A percentile compares a stretch with the other conserved stretches of the same genome.
Conservation (phyloP, 768 basidiomycete species). For the Leccinum longicurvipes region DNA sequence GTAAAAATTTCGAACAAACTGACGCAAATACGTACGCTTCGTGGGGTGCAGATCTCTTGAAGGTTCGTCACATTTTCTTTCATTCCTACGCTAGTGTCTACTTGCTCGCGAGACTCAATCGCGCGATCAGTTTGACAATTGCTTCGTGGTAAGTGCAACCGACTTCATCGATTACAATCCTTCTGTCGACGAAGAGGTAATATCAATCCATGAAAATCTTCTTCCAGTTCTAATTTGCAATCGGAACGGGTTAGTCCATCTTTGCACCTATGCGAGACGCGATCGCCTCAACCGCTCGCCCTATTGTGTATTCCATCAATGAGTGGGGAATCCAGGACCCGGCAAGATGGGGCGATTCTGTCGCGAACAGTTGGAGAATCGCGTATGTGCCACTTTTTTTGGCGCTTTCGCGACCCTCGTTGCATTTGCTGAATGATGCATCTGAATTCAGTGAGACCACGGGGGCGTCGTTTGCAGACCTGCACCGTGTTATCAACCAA, state of each 20-base stretch:
- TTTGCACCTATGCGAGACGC: conserved; percentile 7
- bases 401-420: neutral
- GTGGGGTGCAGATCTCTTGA: conserved; percentile 12
- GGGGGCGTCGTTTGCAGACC: conserved; percentile 10
- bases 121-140: conserved; percentile 7
- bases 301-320: conserved; percentile 48
- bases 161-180: conserved; percentile 6
- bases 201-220: neutral
- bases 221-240: neutral
- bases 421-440: neutral
- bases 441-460: conserved; percentile 1
- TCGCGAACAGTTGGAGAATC: conserved; percentile 52
- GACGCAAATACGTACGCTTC: conserved; percentile 5
- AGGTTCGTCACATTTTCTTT: neutral
- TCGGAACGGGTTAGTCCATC: neutral
- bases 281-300: neutral
- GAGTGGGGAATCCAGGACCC: conserved; percentile 52
- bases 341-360: conserved; percentile 41
- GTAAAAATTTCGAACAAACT: conserved; percentile 6
- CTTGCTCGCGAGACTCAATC: neutral
- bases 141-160: conserved; percentile 1
- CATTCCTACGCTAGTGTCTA: neutral
- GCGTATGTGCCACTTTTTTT: conserved; percentile 31
- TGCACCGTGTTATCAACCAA: conserved; percentile 13
- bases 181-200: conserved; percentile 4